Percentiles rank a stretch among this genome's conserved stretches.
phyloP scores from a whole-genome alignment of 1,139 yeast genomes.

The Yamadazyma buinensis region DNA sequence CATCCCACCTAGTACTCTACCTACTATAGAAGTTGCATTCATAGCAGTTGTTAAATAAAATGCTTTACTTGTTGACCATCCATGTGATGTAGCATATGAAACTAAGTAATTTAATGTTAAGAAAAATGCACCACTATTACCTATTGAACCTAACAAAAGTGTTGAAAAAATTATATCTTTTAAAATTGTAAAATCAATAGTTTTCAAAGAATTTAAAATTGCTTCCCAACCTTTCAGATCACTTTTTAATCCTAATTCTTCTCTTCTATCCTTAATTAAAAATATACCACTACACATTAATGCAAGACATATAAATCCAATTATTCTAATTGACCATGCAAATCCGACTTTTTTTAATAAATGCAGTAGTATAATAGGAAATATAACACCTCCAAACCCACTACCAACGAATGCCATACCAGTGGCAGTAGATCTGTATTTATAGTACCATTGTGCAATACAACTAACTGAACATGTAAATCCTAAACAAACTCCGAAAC shows the following conservation, averaged over 20 bases:
- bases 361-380: conserved; percentile 21
- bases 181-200: conserved; percentile 20
- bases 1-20: conserved; percentile 26
- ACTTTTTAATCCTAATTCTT: conserved; percentile 14
- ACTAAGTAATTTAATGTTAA: conserved; percentile 24
- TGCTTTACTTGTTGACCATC: conserved; percentile 19
- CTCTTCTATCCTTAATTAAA: conserved; percentile 20
- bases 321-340: conserved; percentile 27
- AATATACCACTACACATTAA: conserved; percentile 15
- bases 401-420: conserved; percentile 27
- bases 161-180: conserved; percentile 18
- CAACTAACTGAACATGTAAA: conserved; percentile 23
- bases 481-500: conserved; percentile 23
- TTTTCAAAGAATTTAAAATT: conserved; percentile 11
- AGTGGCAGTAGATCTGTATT: conserved; percentile 21
- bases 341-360: conserved; percentile 24
- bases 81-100: conserved; percentile 27
- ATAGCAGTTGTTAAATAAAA: conserved; percentile 25
- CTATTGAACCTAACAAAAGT: conserved; percentile 21
- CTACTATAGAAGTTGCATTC: conserved; percentile 27
- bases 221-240: conserved; percentile 2
- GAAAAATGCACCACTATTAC: conserved; percentile 17
- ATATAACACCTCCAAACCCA: conserved; percentile 26
- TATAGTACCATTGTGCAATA: conserved; percentile 22
- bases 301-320: conserved; percentile 18